Conservation (phyloP, 257 asterid species). For the Avicennia marina region DNA sequence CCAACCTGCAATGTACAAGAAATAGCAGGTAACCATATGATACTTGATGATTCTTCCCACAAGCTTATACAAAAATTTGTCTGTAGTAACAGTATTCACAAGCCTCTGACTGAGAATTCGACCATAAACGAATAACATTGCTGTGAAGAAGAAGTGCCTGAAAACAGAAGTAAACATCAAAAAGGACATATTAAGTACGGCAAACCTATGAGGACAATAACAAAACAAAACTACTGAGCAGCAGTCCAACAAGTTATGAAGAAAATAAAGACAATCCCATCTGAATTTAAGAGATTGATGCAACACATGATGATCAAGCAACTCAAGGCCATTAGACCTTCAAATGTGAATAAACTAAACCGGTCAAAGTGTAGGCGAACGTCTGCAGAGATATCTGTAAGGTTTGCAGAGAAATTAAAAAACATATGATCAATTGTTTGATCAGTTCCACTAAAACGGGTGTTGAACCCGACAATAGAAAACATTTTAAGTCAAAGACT, state of each 20-base stretch:
- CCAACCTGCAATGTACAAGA: slow-evolving; percentile 81
- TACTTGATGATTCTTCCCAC: slow-evolving; percentile 78
- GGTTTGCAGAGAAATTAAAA: not conserved
- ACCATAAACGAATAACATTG: slow-evolving; percentile 87
- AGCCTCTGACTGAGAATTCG: slow-evolving; percentile 90
- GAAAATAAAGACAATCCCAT: slow-evolving; percentile 8
- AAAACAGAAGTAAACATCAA: slow-evolving; percentile 6
- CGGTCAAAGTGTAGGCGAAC: not conserved
- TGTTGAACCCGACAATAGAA: not conserved
- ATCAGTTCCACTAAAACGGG: not conserved
- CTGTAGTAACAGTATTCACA: slow-evolving; percentile 74
- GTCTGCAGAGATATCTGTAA: not conserved
- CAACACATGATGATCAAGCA: not conserved
- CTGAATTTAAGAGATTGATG: slow-evolving; percentile 15
- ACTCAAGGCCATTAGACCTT: not conserved
- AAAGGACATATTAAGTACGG: not conserved
- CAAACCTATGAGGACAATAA: not conserved
- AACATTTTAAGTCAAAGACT: not conserved
- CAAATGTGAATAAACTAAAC: not conserved
- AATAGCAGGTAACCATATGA: slow-evolving; percentile 94
- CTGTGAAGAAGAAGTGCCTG: slow-evolving; percentile 98
- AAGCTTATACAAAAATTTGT: slow-evolving; percentile 67
- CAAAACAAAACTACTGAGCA: slow-evolving; percentile 7
- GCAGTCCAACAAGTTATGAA: slow-evolving; percentile 8
- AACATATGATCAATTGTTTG: not conserved